A percentile compares a stretch with the other conserved stretches of the same genome.
Conservation (phyloP, 129 eudicot species). For the Centrapalus pauciflorus region DNA sequence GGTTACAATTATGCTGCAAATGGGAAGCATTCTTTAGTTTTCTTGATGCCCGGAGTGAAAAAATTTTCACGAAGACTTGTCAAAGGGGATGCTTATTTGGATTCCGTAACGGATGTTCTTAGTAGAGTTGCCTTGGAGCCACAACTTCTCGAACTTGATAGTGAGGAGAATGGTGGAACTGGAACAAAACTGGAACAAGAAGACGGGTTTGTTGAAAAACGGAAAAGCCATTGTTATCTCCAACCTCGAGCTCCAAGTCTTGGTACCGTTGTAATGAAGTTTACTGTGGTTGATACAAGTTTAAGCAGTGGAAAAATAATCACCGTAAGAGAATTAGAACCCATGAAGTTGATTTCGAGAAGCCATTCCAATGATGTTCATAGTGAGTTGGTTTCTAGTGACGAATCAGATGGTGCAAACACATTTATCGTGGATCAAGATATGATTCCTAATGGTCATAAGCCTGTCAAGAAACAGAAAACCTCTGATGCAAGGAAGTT, state of each 20-base stretch:
- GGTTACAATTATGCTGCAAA: constrained; percentile 36
- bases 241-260: constrained; percentile 55
- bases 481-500: constrained; percentile 6
- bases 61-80: constrained; percentile 51
- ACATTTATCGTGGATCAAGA: constrained; percentile 21
- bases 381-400: constrained; percentile 35
- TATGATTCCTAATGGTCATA: background rate
- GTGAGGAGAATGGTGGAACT: constrained; percentile 21
- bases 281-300: constrained; percentile 66
- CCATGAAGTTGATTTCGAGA: constrained; percentile 13
- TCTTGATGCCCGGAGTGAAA: constrained; percentile 49
- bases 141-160: constrained; percentile 44
- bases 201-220: constrained; percentile 27
- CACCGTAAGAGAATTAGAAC: constrained; percentile 38
- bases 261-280: constrained; percentile 22
- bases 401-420: constrained; percentile 33
- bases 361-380: constrained; percentile 21
- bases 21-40: constrained; percentile 40
- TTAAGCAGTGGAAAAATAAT: constrained; percentile 29
- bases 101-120: constrained; percentile 59
- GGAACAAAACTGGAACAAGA: constrained; percentile 20
- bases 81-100: constrained; percentile 57
- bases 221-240: constrained; percentile 40
- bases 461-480: constrained; percentile 24
- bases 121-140: constrained; percentile 55